Conservation (phyloP, 2,329 filamentous ascomycete genomes). For the Neofusicoccum sp. region DNA sequence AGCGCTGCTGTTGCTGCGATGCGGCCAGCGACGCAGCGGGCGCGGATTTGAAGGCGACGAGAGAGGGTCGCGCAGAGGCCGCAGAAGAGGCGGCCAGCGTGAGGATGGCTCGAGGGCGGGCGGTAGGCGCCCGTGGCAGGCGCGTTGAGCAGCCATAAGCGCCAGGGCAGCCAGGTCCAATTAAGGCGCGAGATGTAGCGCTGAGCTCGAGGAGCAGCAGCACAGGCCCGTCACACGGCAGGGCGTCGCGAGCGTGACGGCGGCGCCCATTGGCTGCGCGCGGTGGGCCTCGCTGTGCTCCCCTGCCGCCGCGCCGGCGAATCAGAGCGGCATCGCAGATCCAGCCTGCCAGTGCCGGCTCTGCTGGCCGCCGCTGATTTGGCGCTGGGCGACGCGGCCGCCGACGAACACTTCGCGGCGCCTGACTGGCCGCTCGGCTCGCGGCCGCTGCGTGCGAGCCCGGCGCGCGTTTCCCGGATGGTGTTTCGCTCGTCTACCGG, state of each 20-base stretch:
- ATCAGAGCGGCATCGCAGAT: constrained; percentile 11
- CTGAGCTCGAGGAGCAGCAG: constrained; percentile 3
- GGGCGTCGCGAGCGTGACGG: neutral
- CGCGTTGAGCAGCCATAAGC: neutral
- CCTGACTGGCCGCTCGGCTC: neutral
- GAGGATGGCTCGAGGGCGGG: neutral
- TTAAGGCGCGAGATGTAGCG: constrained; percentile 3
- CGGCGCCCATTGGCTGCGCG: neutral
- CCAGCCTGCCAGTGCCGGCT: neutral
- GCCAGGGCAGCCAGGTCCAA: constrained; percentile 3
- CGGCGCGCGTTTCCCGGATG: neutral
- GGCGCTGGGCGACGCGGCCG: neutral
- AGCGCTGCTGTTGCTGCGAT: neutral
- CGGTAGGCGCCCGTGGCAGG: neutral
- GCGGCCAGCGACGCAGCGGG: neutral
- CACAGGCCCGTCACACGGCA: constrained; percentile 10
- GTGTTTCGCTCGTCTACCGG: neutral
- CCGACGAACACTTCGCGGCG: neutral
- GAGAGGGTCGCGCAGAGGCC: neutral
- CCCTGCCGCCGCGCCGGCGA: constrained; percentile 5
- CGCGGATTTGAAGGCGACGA: neutral
- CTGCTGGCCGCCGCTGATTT: constrained; percentile 2
- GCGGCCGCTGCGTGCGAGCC: too few relatives aligned
- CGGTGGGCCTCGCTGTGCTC: neutral
- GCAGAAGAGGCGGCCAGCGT: neutral